Percentiles rank a stretch among this genome's conserved stretches.
Evolutionary conservation across 2,329 filamentous ascomycete species (phyloP).

Genomic region (Fusarium sp.): DNA sequence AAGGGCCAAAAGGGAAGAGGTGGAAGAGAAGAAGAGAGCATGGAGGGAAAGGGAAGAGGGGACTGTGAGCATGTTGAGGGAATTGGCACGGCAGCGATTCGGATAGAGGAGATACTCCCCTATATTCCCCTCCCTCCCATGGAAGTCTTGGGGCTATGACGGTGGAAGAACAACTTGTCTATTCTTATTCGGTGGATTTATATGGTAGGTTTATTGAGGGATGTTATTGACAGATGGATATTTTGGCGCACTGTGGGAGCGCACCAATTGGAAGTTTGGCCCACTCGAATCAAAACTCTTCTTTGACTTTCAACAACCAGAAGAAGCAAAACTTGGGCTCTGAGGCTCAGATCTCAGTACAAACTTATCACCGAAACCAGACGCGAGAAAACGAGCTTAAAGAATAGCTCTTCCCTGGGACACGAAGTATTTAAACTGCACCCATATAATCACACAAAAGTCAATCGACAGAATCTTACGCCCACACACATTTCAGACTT

Average conservation of each 20-base stretch:
- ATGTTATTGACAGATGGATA: neutral
- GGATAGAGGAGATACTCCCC: slow-evolving; percentile 55
- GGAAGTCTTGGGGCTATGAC: neutral
- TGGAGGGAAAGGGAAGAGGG: slow-evolving; percentile 82
- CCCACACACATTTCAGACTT: neutral
- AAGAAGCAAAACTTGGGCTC: slow-evolving; percentile 4
- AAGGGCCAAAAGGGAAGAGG: slow-evolving; percentile 78
- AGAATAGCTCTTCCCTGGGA: neutral
- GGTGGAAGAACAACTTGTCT: neutral
- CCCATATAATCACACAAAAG: neutral
- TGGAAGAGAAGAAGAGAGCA: slow-evolving; percentile 77
- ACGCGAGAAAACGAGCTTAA: neutral
- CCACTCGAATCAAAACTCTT: slow-evolving; percentile 45
- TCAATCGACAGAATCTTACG: neutral
- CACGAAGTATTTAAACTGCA: neutral
- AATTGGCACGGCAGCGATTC: slow-evolving; percentile 82
- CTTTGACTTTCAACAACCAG: slow-evolving; percentile 27
- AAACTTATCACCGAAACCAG: neutral
- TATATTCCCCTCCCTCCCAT: neutral
- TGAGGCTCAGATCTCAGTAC: neutral
- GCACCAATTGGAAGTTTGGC: slow-evolving; percentile 33
- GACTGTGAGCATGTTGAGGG: slow-evolving; percentile 83
- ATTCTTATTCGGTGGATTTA: neutral
- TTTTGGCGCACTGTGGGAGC: slow-evolving; percentile 43
- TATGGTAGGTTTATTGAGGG: neutral